Evolutionary conservation across 2,329 filamentous ascomycete species (phyloP), one percentile per base, ranked within the genome.

Genomic region (Westerdykella ornata): DNA sequence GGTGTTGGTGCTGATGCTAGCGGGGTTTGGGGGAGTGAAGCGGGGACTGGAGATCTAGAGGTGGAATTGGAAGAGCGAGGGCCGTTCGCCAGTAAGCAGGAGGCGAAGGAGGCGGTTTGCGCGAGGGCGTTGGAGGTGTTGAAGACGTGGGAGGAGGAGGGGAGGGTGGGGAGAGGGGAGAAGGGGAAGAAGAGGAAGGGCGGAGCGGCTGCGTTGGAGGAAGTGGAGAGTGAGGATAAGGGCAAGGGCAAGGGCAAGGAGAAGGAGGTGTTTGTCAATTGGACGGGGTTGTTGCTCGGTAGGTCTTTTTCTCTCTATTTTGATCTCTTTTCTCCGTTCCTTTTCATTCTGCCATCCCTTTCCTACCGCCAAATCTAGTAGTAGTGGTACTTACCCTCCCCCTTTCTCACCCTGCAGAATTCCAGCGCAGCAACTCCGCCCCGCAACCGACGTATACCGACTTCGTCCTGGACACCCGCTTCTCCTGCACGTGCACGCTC

Each of bases 91-190:
- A 67, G 54, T 30, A 71, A 72, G 54, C 66, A 66, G 43, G 65
- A 68, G 37, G 69, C 67, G 0, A 71, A 68, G 42, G 69, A 72
- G 42, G 62, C 54, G 1, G 37, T 67, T 16, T 33, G 62, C 32
- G 58, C 59, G 49, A 47, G 43, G n/a, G 67, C 54, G 2, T 29
- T 68, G 5, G 45, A 43, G 2, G 36, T 58, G 3, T 35, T 70
- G 4, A 50, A 54, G 6, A 33, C 39, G 9, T 46, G 61, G 31
- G 51, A 53, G 29, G 44, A 29, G 14, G 42, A 53, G 30, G 56
- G 59, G 0, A 57, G 56, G 30, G 43, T 57, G 29, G 39, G 37
- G 4, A 64, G 60, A 42, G 47, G 26, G 20, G 45, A 12, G 29
- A 46, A 40, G 40, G 30, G 17, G 37, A 47, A 48, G 31, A 40